Evolutionary conservation across 2,329 filamentous ascomycete species (phyloP), one percentile per base, ranked within the genome.

Genomic region (Claviceps spartinae): DNA sequence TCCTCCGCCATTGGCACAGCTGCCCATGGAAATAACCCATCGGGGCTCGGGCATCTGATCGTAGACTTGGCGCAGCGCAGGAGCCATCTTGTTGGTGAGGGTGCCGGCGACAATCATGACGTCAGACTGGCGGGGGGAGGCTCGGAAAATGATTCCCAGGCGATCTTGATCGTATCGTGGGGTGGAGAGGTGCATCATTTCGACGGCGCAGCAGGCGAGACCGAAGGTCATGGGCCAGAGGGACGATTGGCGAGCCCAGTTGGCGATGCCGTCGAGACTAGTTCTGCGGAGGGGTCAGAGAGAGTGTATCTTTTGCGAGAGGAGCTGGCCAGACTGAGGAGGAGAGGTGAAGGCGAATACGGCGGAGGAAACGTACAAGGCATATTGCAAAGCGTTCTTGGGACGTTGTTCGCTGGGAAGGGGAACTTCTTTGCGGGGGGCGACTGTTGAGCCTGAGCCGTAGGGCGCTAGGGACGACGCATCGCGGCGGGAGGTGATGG

Each of bases 21-120:
- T 86, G 13, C 86, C 86, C 86, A 91, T 91, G 60, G 82, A 86
- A 62, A 81, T 68, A 60, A 91, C 88, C 88, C 88, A 95, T 64
- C 85, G 78, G 18, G 88, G 88, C 36, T 95, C 88, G 34, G 88
- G 88, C 88, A 95, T 95, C 75, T 95, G 89, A 69, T 95, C 89
- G 72, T 95, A 95, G 56, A 94, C 85, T 71, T 93, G 87, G 68
- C 89, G 78, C 64, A 95, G 73, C 37, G 89, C 89, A 2, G 89
- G 88, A 1, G 88, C 88, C 89, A 95, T 95, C 76, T 95, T 95
- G 77, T 95, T 95, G 60, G 88, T 94, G 56, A 95, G 78, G 34
- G 89, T 95, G 54, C 89, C 89, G 26, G 89, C 88, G 22, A 95
- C 88, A 62, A 95, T 93, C 88, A 95, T 93, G 58, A 94, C 85